These are phyloP conservation scores for Delonix regia DNA, from an alignment of 306 rosid species.

Conservation along the genomic window DNA sequence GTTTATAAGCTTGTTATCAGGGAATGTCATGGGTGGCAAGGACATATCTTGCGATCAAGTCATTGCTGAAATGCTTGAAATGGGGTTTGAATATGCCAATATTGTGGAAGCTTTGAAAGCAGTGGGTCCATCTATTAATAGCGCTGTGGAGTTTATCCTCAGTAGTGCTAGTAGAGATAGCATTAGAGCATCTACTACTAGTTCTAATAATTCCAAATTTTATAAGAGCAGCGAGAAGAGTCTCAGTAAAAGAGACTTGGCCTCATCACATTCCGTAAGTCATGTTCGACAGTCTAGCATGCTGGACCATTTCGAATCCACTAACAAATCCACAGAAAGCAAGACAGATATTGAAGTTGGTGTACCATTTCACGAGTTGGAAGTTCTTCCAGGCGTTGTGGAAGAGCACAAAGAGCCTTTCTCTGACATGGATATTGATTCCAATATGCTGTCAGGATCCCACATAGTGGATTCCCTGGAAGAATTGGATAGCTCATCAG, in stretches of 20 bases:
- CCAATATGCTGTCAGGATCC: conserved; percentile 25
- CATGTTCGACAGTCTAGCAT: conserved; percentile 69
- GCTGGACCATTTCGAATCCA: conserved; percentile 61
- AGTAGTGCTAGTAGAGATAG: conserved; percentile 34
- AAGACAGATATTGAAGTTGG: conserved; percentile 30
- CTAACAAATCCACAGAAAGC: conserved; percentile 33
- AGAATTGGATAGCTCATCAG: conserved; percentile 37
- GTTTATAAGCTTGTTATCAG: not conserved
- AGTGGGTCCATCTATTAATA: conserved; percentile 58
- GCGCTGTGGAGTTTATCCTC: conserved; percentile 55
- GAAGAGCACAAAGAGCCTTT: conserved; percentile 40
- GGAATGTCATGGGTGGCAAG: conserved; percentile 45
- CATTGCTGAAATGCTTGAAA: conserved; percentile 59
- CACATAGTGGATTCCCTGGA: conserved; percentile 15
- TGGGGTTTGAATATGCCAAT: conserved; percentile 61
- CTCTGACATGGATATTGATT: conserved; percentile 21
- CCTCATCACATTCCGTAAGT: conserved; percentile 26
- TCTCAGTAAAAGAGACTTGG: conserved; percentile 42
- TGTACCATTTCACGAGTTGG: not conserved
- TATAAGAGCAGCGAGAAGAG: conserved; percentile 9
- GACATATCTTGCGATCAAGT: conserved; percentile 47
- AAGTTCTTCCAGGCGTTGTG: conserved; percentile 10
- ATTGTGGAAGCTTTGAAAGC: conserved; percentile 50
- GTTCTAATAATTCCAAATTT: conserved; percentile 33
- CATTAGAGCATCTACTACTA: conserved; percentile 31